These are phyloP conservation scores for Bauhinia variegata DNA, from an alignment of 306 rosid genomes.

Conservation along the genomic window DNA sequence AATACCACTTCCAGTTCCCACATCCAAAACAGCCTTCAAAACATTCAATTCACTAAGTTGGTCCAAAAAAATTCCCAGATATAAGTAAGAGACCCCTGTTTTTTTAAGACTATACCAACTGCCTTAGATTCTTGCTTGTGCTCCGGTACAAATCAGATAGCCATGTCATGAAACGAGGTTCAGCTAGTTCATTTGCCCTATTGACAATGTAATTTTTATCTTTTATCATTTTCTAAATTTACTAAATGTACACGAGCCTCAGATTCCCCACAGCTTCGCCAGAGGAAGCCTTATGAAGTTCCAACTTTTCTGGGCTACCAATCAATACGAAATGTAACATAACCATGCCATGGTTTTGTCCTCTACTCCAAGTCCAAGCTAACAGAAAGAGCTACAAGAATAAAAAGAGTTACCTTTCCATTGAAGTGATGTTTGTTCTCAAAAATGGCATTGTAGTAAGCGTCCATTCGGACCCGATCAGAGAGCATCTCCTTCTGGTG, in stretches of 20 bases:
- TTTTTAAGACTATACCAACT: too few species aligned
- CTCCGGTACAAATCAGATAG: too few species aligned
- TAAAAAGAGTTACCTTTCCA: slow-evolving; percentile 74
- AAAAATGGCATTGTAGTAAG: slow-evolving; percentile 81
- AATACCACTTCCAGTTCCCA: slow-evolving; percentile 99
- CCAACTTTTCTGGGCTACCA: too few species aligned
- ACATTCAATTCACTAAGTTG: slow-evolving; percentile 32
- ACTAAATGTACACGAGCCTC: too few species aligned
- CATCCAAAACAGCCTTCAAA: slow-evolving; percentile 91
- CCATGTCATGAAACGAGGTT: too few species aligned
- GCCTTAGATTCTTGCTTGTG: too few species aligned
- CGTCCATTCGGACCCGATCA: slow-evolving; percentile 98
- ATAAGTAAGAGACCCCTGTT: too few species aligned
- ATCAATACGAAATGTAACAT: neutral
- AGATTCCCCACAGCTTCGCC: too few species aligned
- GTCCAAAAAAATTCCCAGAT: neutral
- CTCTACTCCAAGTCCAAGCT: neutral
- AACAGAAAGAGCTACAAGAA: neutral
- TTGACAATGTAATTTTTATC: too few species aligned
- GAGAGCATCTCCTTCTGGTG: slow-evolving; percentile 99
- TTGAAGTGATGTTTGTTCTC: slow-evolving; percentile 80
- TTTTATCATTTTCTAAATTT: too few species aligned
- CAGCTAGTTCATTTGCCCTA: too few species aligned
- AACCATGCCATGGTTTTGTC: neutral
- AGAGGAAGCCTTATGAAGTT: too few species aligned